phyloP scores from a whole-genome alignment of 148 eudicot species.

The Cornus florida region DNA sequence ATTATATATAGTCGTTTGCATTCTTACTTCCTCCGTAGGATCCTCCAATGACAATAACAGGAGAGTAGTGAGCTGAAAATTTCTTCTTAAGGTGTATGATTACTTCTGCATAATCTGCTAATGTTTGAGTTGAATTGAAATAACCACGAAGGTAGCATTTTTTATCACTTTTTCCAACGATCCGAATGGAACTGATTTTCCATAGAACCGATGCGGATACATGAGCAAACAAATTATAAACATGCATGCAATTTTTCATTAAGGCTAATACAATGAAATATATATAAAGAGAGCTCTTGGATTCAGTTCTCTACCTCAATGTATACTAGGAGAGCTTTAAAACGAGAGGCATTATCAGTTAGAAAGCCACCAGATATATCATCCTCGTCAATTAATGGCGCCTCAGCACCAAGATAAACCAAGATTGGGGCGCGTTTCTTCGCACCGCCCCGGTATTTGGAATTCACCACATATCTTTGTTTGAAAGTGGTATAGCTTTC shows the following conservation, averaged over 20 bases:
- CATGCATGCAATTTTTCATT: not conserved
- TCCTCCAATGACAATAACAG: conserved; percentile 49
- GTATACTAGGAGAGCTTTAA: conserved; percentile 16
- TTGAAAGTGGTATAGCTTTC: conserved; percentile 1
- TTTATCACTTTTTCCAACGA: not conserved
- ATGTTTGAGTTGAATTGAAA: conserved; percentile 52
- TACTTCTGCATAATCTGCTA: conserved; percentile 59
- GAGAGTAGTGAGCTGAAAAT: conserved; percentile 36
- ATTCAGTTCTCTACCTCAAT: no score
- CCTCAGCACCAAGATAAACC: conserved; percentile 20
- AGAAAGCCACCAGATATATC: conserved; percentile 1
- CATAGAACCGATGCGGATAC: no score
- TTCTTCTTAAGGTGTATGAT: conserved; percentile 36
- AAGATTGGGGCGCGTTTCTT: conserved; percentile 14
- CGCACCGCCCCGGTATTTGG: not conserved
- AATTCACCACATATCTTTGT: conserved; percentile 14
- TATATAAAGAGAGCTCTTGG: no score
- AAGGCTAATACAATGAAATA: no score
- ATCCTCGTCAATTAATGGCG: not conserved
- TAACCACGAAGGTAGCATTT: conserved; percentile 27
- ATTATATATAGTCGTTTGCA: not conserved
- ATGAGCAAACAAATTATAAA: not conserved
- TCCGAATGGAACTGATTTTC: no score
- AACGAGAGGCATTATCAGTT: conserved; percentile 16
- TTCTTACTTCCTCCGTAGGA: not conserved